These are phyloP conservation scores for Chaetoscypha palmicola DNA, from an alignment of 2,329 filamentous ascomycete species.

Conservation along the genomic window DNA sequence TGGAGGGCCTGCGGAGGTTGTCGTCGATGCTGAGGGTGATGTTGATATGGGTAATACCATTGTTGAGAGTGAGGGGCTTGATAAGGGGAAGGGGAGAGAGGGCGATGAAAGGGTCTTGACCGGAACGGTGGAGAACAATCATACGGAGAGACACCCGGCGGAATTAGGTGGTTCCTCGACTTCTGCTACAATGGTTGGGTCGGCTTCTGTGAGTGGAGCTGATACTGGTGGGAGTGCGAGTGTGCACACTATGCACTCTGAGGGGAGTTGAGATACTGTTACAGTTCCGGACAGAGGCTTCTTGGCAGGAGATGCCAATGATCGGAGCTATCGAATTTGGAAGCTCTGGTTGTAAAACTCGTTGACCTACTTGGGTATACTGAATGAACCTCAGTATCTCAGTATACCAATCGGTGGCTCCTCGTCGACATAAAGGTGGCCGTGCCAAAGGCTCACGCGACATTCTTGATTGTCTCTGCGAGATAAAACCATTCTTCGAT, in stretches of 20 bases:
- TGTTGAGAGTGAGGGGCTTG: not conserved
- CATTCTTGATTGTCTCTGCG: too few relatives aligned
- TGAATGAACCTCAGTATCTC: too few relatives aligned
- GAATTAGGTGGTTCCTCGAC: slow-evolving; percentile 15
- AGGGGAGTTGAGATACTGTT: not conserved
- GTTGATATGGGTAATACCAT: slow-evolving; percentile 13
- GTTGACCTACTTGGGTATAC: too few relatives aligned
- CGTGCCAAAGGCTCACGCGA: too few relatives aligned
- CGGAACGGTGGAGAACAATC: too few relatives aligned
- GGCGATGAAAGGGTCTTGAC: slow-evolving; percentile 6
- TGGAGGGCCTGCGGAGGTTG: not conserved
- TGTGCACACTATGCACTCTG: slow-evolving; percentile 21
- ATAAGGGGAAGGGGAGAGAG: slow-evolving; percentile 15
- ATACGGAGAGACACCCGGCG: too few relatives aligned
- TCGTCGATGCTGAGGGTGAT: slow-evolving; percentile 14
- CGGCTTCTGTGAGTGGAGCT: slow-evolving; percentile 8
- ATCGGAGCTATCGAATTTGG: too few relatives aligned
- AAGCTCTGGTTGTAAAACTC: too few relatives aligned
- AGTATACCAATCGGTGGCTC: too few relatives aligned
- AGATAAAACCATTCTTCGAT: too few relatives aligned
- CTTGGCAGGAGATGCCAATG: not conserved
- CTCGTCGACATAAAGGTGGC: too few relatives aligned
- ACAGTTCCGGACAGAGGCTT: not conserved
- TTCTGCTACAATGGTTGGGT: slow-evolving; percentile 13
- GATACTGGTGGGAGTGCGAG: slow-evolving; percentile 21